Conservation (phyloP, 2,329 filamentous ascomycete genomes). For the Pseudogymnoascus sp. region DNA sequence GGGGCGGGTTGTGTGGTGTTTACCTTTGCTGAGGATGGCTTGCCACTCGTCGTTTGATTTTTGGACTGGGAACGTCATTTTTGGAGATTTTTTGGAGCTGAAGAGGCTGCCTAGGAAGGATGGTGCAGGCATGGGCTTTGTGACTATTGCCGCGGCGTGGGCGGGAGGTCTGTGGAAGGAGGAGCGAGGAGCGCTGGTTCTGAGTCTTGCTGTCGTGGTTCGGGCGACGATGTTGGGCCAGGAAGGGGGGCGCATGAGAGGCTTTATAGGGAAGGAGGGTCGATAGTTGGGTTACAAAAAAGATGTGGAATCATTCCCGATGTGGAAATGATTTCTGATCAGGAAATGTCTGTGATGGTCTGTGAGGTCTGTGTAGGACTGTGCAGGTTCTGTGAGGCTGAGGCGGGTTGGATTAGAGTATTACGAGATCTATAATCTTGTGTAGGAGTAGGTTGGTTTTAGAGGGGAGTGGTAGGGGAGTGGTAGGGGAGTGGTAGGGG, state of each 20-base stretch:
- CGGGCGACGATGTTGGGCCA: slow-evolving; percentile 36
- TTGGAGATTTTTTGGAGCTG: slow-evolving; percentile 44
- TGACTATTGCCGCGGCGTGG: slow-evolving; percentile 32
- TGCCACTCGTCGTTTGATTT: slow-evolving; percentile 82
- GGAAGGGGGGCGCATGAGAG: slow-evolving; percentile 44
- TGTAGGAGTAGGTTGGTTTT: not conserved
- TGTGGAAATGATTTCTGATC: not conserved
- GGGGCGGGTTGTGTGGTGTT: slow-evolving; percentile 14
- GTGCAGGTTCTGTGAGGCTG: not conserved
- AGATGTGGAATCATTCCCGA: slow-evolving; percentile 6
- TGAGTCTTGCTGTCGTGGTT: slow-evolving; percentile 28
- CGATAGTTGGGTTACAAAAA: not conserved
- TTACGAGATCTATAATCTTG: not conserved
- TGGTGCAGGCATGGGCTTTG: slow-evolving; percentile 66
- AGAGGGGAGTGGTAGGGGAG: not conserved
- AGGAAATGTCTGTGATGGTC: not conserved
- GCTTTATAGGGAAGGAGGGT: slow-evolving; percentile 18
- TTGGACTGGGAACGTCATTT: slow-evolving; percentile 72
- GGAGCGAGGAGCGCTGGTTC: slow-evolving; percentile 33
- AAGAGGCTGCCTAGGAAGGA: slow-evolving; percentile 75
- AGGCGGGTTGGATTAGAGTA: not conserved
- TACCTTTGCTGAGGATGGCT: slow-evolving; percentile 68
- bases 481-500: not conserved
- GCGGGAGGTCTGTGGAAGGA: slow-evolving; percentile 25
- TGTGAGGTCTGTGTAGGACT: not conserved